Evolutionary conservation across 2,329 filamentous ascomycete genomes (phyloP), one percentile per base, ranked within the genome.

Genomic region (Curvularia sp.): DNA sequence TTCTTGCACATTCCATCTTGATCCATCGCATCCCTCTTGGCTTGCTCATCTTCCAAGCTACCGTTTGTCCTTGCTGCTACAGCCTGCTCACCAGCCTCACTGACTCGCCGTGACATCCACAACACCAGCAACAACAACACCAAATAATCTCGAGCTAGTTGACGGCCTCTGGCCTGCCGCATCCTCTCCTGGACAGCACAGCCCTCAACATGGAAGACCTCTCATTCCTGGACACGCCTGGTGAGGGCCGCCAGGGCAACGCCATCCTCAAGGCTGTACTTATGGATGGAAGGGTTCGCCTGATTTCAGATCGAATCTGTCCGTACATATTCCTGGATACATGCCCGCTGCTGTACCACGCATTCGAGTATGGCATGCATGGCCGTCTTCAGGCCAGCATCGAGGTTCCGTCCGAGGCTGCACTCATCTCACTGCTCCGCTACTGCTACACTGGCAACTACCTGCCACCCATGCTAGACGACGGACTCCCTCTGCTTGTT

Each of bases 401-500:
- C 30, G 77, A 80, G 49, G 74, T 71, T 15, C 64, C 73, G 1
- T 78, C 75, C 3, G 47, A 63, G 5, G 57, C 61, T 10, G 73
- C 76, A 5, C 71, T 77, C 18, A 53, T 72, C 30, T 72, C 74
- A 7, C 76, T 83, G 43, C 65, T 81, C 9, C 74, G 79, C 53
- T 81, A 72, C 63, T 67, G 81, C 49, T 81, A 82, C 62, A 75
- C 72, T 5, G 76, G 75, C 39, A 68, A 68, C 49, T 81, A 81
- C 60, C 68, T 75, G 8, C 55, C 69, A 20, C 57, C 61, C 10
- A 50, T 61, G 8, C 46, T 54, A 4, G 72, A 75, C 2, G 58
- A 68, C 48, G 55, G 53, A 30, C 60, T 65, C 38, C 61, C 71
- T 9, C 73, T 75, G 0, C 61, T 82, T 12, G 68, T 81, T 12